A percentile compares a stretch with the other conserved stretches of the same genome.
Evolutionary conservation across 2,329 filamentous ascomycete genomes (phyloP).

Genomic region (Neofusicoccum sp.): DNA sequence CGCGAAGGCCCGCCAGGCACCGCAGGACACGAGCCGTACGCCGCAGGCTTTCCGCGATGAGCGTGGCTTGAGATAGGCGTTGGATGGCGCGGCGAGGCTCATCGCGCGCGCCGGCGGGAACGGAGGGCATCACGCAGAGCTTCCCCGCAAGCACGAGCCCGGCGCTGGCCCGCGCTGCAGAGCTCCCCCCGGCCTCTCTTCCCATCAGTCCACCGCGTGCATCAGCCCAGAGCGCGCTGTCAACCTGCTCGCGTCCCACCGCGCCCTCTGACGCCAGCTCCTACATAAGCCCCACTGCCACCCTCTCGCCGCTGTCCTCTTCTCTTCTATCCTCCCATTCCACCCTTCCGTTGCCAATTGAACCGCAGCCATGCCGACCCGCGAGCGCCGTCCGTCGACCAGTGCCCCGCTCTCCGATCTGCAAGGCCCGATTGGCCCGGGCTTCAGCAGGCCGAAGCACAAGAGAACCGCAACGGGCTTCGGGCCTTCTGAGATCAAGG

Average conservation of each 20-base stretch:
- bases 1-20: neutral
- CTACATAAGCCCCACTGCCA: conserved; percentile 10
- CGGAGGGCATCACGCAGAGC: conserved; percentile 5
- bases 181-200: conserved; percentile 11
- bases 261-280: neutral
- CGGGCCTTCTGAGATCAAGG: conserved; percentile 88
- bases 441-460: conserved; percentile 91
- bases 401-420: conserved; percentile 85
- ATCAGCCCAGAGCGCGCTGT: conserved; percentile 10
- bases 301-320: neutral
- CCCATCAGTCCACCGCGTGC: conserved; percentile 16
- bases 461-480: conserved; percentile 97
- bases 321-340: neutral
- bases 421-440: conserved; percentile 81
- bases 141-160: conserved; percentile 16
- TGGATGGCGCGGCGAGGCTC: conserved; percentile 1
- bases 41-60: neutral
- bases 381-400: conserved; percentile 80
- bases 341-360: neutral
- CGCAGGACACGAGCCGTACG: neutral
- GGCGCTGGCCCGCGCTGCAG: neutral
- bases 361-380: conserved; percentile 42
- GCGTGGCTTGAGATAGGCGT: conserved; percentile 6
- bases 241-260: conserved; percentile 17
- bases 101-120: conserved; percentile 1